Percentiles rank a stretch among this genome's conserved stretches.
These are phyloP conservation scores for Lactifluus piperatus DNA, from an alignment of 768 basidiomycete species.

Conservation along the genomic window DNA sequence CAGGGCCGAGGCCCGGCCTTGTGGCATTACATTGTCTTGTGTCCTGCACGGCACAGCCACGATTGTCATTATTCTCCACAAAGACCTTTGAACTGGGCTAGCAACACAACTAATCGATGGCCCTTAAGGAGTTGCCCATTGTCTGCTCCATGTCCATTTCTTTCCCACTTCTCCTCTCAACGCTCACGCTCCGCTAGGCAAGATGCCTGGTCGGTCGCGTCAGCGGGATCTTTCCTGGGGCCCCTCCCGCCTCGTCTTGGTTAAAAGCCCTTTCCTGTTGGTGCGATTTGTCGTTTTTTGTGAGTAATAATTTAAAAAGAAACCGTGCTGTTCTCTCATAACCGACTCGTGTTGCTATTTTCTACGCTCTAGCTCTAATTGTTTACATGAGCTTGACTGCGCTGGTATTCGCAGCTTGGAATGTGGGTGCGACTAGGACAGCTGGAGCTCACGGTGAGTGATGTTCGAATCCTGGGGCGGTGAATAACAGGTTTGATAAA, in stretches of 20 bases:
- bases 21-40: not conserved
- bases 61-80: not conserved
- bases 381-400: conserved; percentile 29
- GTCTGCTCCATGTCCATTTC: not conserved
- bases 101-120: not conserved
- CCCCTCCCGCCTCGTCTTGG: conserved; percentile 10
- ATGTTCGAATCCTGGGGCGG: not conserved
- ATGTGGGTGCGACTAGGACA: conserved; percentile 1
- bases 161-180: not conserved
- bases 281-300: conserved; percentile 47
- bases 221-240: not conserved
- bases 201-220: not conserved
- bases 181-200: not conserved
- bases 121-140: not conserved
- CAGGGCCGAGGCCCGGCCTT: too few relatives aligned
- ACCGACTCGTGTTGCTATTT: not conserved
- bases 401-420: conserved; percentile 15
- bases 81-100: not conserved
- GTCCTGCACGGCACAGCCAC: not conserved
- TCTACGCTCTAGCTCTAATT: conserved; percentile 30
- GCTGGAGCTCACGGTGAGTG: not conserved
- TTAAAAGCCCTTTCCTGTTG: conserved; percentile 47
- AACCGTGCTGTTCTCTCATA: not conserved
- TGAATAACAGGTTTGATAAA: not conserved
- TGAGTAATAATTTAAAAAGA: conserved; percentile 30